Evolutionary conservation across 306 rosid species (phyloP).

Genomic region (Dryas drummondii): DNA sequence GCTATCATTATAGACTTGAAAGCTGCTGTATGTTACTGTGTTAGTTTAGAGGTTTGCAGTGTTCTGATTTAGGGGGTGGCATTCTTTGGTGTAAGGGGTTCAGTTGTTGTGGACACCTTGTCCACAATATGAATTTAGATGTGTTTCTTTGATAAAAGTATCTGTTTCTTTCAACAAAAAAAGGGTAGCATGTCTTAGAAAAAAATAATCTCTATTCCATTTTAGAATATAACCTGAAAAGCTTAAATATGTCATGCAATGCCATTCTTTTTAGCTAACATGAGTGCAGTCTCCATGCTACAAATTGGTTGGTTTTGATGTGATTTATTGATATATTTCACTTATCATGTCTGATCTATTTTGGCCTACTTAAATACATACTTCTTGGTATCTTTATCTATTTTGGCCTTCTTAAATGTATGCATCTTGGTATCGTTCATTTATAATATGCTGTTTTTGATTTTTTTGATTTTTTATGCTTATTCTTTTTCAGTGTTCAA

Average conservation of each 20-base stretch:
- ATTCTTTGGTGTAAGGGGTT: too few relatives aligned
- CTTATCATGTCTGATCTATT: neutral
- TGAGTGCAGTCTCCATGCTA: neutral
- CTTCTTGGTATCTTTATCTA: neutral
- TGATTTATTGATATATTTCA: neutral
- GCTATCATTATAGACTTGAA: too few relatives aligned
- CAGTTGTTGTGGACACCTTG: too few relatives aligned
- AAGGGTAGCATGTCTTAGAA: too few relatives aligned
- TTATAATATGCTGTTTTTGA: constrained; percentile 6
- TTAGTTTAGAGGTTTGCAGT: too few relatives aligned
- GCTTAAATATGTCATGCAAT: neutral
- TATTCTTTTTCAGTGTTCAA: constrained; percentile 71
- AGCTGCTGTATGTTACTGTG: too few relatives aligned
- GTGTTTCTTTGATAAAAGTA: too few relatives aligned
- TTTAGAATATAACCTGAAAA: neutral
- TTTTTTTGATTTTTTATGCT: neutral
- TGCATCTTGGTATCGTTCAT: neutral
- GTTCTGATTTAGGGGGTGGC: too few relatives aligned
- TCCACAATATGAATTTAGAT: too few relatives aligned
- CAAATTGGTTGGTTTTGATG: neutral
- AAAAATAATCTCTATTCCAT: neutral
- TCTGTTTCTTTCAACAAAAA: too few relatives aligned
- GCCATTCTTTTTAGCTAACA: neutral
- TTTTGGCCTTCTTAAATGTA: neutral
- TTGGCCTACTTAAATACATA: neutral